Conservation (phyloP, 2,329 filamentous ascomycete species). For the Pseudogymnoascus sp. region DNA sequence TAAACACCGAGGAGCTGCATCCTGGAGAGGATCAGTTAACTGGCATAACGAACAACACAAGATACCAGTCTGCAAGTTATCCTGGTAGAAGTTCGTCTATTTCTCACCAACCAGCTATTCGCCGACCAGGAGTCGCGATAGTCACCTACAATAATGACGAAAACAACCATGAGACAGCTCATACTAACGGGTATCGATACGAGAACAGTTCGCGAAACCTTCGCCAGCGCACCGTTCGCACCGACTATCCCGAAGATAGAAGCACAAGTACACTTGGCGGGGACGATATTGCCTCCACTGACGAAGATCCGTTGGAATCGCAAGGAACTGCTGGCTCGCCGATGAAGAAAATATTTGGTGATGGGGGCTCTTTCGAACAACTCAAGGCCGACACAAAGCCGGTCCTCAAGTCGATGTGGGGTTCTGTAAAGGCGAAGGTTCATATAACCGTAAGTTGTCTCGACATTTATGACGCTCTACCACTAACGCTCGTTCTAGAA, state of each 20-base stretch:
- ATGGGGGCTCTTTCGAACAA: not conserved
- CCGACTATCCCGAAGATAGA: not conserved
- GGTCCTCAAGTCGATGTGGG: slow-evolving; percentile 5
- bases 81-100: not conserved
- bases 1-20: not conserved
- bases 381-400: not conserved
- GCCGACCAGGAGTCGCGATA: not conserved
- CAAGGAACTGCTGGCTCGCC: not conserved
- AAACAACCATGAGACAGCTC: not conserved
- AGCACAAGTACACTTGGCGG: not conserved
- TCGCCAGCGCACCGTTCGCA: not conserved
- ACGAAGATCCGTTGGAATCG: not conserved
- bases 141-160: not conserved
- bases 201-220: not conserved
- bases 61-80: not conserved
- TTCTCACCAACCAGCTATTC: not conserved
- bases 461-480: not conserved
- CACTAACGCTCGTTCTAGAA: not conserved
- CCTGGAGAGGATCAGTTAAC: not conserved
- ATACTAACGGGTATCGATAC: not conserved
- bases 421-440: not conserved
- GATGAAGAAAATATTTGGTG: not conserved
- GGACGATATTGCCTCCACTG: not conserved
- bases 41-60: not conserved
- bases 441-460: not conserved